Evolutionary conservation across 2,329 filamentous ascomycete genomes (phyloP), one percentile per base, ranked within the genome.

Genomic region (Zymoseptoria pseudotritici): DNA sequence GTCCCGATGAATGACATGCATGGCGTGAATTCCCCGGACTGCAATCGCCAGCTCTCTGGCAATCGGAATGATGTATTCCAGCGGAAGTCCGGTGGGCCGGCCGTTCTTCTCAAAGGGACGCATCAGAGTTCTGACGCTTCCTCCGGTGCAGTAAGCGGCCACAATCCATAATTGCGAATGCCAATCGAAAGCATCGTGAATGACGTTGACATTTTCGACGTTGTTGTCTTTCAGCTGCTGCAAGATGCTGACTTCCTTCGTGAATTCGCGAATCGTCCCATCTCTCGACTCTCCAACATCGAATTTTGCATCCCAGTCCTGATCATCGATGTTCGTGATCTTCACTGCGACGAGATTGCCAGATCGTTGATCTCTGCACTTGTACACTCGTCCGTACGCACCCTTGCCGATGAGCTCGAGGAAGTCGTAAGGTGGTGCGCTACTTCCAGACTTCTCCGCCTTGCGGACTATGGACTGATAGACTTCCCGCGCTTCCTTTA

Each of bases 91-190:
- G 10, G 70, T 67, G 4, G 63, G 56, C 53, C 58, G 60, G 49
- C 62, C 58, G 21, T 61, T 53, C 36, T 58, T 63, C 54, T 64
- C 60, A 24, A 62, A 67, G 13, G 65, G 62, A 61, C 79, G 77
- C 79, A 86, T 84, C 66, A 87, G 69, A 8, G 85, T 87, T 60
- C 83, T 80, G 6, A 95, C 87, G 72, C 90, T 94, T 54, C 90
- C 90, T 63, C 90, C 90, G 5, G 88, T 89, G 68, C 90, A 92
- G 73, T 92, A 91, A 75, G 94, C 89, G 61, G 88, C 92, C 58
- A 94, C 85, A 78, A 94, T 90, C 90, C 90, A 95, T 77, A 95
- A 86, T 61, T 90, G 84, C 66, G 88, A 86, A 50, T 88, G 88
- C 46, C 93, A 85, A 8, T 88, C 85, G 20, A 92, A 80, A 4